Percentiles rank a stretch among this genome's conserved stretches.
Evolutionary conservation across 192 early-diverging fungal genomes (phyloP).

Genomic region (Mortierella alpina): DNA sequence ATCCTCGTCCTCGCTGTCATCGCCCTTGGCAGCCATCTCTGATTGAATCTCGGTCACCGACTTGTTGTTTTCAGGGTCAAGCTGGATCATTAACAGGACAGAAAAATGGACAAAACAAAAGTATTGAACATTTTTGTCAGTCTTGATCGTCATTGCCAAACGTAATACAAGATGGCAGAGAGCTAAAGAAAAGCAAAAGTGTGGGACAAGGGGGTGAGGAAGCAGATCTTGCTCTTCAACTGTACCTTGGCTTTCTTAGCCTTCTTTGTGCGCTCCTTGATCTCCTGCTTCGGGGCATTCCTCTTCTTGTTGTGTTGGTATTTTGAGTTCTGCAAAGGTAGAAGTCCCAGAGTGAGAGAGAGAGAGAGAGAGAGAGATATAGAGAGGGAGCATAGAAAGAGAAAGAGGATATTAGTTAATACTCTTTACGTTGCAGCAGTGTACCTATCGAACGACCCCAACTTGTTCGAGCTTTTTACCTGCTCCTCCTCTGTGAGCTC

Average conservation of each 20-base stretch:
- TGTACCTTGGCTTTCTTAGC: slow-evolving; percentile 86
- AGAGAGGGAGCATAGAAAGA: background rate
- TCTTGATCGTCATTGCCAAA: slow-evolving; percentile 6
- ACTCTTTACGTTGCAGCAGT: background rate
- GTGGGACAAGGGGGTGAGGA: background rate
- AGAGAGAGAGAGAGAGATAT: background rate
- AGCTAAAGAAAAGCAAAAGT: background rate
- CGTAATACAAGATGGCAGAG: background rate
- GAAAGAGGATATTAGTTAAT: background rate
- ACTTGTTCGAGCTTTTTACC: slow-evolving; percentile 28
- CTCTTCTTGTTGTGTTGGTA: slow-evolving; percentile 88
- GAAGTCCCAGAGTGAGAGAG: background rate
- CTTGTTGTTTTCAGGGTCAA: slow-evolving; percentile 85
- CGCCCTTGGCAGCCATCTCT: slow-evolving; percentile 53
- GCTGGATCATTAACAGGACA: slow-evolving; percentile 51
- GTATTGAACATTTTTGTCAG: background rate
- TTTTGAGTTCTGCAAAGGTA: slow-evolving; percentile 53
- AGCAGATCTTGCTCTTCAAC: slow-evolving; percentile 23
- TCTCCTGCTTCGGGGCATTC: slow-evolving; percentile 77
- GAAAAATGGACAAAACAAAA: background rate
- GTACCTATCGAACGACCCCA: too few species aligned
- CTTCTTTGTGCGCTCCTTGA: slow-evolving; percentile 83
- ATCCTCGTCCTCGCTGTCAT: slow-evolving; percentile 47
- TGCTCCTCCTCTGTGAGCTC: slow-evolving; percentile 64
- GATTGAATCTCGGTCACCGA: slow-evolving; percentile 75